Base-by-base conservation (phyloP, 2,329 filamentous ascomycete species). In the Curvularia sp. region DNA sequence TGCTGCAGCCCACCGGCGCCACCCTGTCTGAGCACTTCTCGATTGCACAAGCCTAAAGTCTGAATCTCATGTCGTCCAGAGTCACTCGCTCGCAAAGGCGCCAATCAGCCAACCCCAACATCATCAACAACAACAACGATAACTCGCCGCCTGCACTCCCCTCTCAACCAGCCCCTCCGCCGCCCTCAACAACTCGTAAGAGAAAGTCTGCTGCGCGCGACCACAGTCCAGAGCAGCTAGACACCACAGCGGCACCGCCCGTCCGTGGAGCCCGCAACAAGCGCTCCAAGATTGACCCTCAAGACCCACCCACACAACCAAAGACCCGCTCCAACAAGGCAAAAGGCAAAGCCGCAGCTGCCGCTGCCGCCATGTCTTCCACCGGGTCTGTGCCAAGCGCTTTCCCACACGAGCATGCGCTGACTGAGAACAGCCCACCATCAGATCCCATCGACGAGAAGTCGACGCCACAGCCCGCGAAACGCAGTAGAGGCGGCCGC, bases 1-100 rank as follows among this genome's bases (percentile, higher is more conserved):
- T 53, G 66, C 74, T 73, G 66, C 70, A 65, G 65, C 68, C 56
- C 50, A 61, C 61, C 60, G 27, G 61, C 65, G 69, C 70, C 39
- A 42, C 61, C 65, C 71, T 71, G 69, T 71, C 71, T 69, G 63
- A 65, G 63, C 70, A 59, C 61, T 59, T 63, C 63, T 65, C 67
- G 65, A 66, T 59, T 69, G 63, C 68, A 59, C 60, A 61, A 66
- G 57, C 67, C 54, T 65, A 43, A 60, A 68, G 36, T 66, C 69
- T 75, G 69, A 77, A 83, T 89, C 91, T 94, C 88, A 97, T 97
- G 93, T 92, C 91, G 87, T 83, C 88, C 86, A 97, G 93, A 91
- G 89, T 95, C 74, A 97, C 94, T 84, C 92, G 94, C 84, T 95
- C 93, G 74, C 90, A 93, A 83, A 93, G 93, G 84, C 89, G 92